Evolutionary conservation across 495 filamentous ascomycete genomes (phyloP).

Genomic region (Aspergillus steynii): DNA sequence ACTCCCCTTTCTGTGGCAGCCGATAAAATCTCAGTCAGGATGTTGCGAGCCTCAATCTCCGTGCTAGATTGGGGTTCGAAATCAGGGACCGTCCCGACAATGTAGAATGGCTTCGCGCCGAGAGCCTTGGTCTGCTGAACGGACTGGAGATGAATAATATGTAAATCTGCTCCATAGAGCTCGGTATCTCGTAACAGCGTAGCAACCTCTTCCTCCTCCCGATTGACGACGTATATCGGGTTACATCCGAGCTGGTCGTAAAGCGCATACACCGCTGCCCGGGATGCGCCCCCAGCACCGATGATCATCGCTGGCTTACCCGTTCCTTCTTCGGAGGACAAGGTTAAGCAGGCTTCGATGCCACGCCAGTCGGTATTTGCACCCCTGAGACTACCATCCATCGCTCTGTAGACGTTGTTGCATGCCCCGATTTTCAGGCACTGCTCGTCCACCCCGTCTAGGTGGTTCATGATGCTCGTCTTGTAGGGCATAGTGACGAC

Average conservation of each 20-base stretch:
- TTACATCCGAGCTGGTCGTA: slow-evolving; percentile 54
- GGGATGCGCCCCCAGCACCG: slow-evolving; percentile 64
- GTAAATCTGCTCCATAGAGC: slow-evolving; percentile 6
- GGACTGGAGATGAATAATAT: slow-evolving; percentile 53
- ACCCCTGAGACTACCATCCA: slow-evolving; percentile 49
- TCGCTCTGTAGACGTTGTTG: slow-evolving; percentile 65
- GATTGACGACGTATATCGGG: slow-evolving; percentile 64
- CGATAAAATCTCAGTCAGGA: slow-evolving; percentile 53
- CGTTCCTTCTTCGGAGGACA: slow-evolving; percentile 34
- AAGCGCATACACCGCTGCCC: slow-evolving; percentile 63
- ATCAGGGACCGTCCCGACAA: slow-evolving; percentile 65
- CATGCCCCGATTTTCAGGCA: slow-evolving; percentile 59
- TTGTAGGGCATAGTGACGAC: slow-evolving; percentile 73
- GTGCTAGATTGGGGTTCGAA: slow-evolving; percentile 53
- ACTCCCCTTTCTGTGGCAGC: slow-evolving; percentile 47
- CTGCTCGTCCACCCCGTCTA: slow-evolving; percentile 61
- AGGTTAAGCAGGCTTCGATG: slow-evolving; percentile 55
- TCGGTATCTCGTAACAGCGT: slow-evolving; percentile 48
- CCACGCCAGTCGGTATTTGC: slow-evolving; percentile 72
- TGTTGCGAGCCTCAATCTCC: slow-evolving; percentile 50
- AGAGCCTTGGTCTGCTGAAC: slow-evolving; percentile 52
- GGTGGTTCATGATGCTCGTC: slow-evolving; percentile 57
- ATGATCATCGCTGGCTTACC: slow-evolving; percentile 52
- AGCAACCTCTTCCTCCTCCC: slow-evolving; percentile 57
- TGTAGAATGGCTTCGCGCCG: slow-evolving; percentile 47